Base-by-base conservation (phyloP, 2,329 filamentous ascomycete species). In the Metarhizium album region DNA sequence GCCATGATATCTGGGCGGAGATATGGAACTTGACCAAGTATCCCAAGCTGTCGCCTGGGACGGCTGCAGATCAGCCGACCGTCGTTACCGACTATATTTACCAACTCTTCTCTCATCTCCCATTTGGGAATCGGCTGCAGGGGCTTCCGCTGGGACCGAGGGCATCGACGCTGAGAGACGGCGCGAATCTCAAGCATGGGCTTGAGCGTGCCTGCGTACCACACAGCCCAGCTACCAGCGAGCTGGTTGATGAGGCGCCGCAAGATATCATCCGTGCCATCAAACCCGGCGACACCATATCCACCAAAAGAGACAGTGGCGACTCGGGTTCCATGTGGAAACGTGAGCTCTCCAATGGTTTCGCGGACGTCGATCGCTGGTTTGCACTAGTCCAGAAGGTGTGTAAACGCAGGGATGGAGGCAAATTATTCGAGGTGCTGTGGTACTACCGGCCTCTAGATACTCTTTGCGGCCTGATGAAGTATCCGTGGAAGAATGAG, bases 401-500 rank as follows among this genome's bases (percentile, higher is more conserved):
- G 0, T 67, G 74, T 8, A 48, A 62, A 1, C 59, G 60, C 2
- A 56, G 62, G 3, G 57, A 61, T 11, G 70, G 72, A 0, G 55
- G 54, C 16, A 65, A 63, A 0, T 67, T 68, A 1, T 79, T 90
- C 11, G 75, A 83, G 50, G 77, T 90, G 0, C 73, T 86, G 1
- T 93, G 87, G 87, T 70, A 93, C 0, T 91, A 90, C 57, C 73
- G 78, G 2, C 78, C 87, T 0, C 70, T 73, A 0, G 83, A 93
- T 49, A 93, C 88, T 0, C 77, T 83, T 0, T 86, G 89, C 42
- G 78, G 74, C 0, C 67, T 76, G 5, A 82, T 83, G 66, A 74
- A 74, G 9, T 94, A 91, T 57, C 83, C 84, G 0, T 83, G 80
- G 64, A 54, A 67, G 0, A 86, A 90, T 48, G 87, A 94, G 64